Conservation (phyloP, 441 rosid genomes). For the Euphorbia neoarborescens region DNA sequence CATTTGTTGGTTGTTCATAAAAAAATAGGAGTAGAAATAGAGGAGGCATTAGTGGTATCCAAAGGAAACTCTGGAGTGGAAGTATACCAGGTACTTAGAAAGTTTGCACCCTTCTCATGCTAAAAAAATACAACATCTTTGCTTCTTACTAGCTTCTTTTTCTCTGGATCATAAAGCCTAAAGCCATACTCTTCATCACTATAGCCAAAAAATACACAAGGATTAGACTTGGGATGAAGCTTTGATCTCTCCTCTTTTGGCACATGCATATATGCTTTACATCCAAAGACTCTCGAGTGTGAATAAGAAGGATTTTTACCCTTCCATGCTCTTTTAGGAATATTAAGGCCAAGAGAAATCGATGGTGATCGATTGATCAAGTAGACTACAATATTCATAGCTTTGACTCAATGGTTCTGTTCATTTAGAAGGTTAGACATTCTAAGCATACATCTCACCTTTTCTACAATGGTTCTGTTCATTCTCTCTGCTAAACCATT, state of each 20-base stretch:
- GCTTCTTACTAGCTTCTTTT: constrained; percentile 1
- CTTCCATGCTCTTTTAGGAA: not conserved
- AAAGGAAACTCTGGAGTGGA: not conserved
- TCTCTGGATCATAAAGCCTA: not conserved
- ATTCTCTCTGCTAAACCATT: not conserved
- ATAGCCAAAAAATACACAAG: not conserved
- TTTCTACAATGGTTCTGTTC: not conserved
- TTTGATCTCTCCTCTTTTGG: not conserved
- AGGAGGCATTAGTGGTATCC: not conserved
- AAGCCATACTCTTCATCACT: constrained; percentile 17
- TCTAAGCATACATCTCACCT: not conserved
- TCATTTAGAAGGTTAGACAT: not conserved
- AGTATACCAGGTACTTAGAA: not conserved
- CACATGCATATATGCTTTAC: not conserved
- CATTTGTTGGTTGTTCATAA: not conserved
- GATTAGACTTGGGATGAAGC: not conserved
- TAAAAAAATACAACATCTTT: constrained; percentile 6
- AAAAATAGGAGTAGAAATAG: not conserved
- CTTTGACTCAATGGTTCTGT: not conserved
- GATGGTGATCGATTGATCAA: not conserved
- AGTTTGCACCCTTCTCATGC: constrained; percentile 2
- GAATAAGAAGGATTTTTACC: not conserved
- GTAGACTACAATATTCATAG: not conserved
- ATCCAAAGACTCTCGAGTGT: not conserved
- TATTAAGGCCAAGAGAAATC: not conserved